Evolutionary conservation across 495 filamentous ascomycete genomes (phyloP).

Genomic region (Aspergillus nidulans): DNA sequence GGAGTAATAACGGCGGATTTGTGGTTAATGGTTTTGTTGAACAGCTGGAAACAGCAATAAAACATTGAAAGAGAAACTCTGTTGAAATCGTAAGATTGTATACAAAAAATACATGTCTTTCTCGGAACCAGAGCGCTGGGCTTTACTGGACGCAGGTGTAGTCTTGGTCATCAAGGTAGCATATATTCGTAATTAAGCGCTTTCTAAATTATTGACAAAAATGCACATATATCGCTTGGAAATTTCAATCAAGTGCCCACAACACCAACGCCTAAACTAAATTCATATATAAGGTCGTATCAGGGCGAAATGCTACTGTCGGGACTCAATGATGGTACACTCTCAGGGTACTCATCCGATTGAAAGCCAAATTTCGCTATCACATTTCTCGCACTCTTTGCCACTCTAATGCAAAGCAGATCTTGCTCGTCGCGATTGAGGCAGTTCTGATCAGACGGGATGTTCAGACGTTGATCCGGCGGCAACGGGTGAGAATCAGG

Average conservation of each 20-base stretch:
- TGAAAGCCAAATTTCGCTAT: constrained; percentile 41
- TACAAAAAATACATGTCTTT: no score
- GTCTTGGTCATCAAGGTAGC: not conserved
- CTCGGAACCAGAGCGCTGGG: no score
- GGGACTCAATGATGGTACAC: not conserved
- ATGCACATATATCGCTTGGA: not conserved
- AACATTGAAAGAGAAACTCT: not conserved
- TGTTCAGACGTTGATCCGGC: constrained; percentile 4
- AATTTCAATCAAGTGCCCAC: not conserved
- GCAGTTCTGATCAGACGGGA: not conserved
- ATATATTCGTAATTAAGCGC: not conserved
- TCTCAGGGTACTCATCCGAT: constrained; percentile 35
- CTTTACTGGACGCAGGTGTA: no score
- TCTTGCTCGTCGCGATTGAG: constrained; percentile 26
- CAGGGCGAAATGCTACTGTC: constrained; percentile 4
- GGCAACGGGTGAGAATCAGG: constrained; percentile 27
- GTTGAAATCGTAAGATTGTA: not conserved
- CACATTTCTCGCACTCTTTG: constrained; percentile 34
- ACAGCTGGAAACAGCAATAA: not conserved
- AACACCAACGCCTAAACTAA: not conserved
- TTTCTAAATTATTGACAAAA: not conserved
- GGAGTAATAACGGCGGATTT: not conserved
- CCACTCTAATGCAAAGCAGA: constrained; percentile 35
- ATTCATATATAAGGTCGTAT: not conserved
- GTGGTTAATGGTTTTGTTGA: not conserved